phyloP scores from a whole-genome alignment of 805 yeast species.

The Pichia phayaonensis region DNA sequence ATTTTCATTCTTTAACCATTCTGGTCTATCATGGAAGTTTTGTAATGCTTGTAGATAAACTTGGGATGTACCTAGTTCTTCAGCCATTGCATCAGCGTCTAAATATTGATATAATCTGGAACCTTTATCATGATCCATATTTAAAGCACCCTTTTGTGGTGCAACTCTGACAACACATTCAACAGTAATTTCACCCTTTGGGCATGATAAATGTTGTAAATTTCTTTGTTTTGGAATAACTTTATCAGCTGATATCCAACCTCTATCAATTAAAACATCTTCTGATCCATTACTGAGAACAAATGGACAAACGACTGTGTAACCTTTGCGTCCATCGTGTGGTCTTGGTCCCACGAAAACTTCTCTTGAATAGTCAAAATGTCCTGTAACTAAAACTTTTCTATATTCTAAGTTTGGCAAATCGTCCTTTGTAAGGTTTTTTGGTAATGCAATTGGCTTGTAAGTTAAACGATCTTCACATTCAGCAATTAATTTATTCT shows the following conservation, averaged over 20 bases:
- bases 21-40: constrained; percentile 60
- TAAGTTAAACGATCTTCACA: constrained; percentile 77
- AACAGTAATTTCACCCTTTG: constrained; percentile 63
- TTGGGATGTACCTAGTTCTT: constrained; percentile 57
- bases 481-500: constrained; percentile 68
- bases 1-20: constrained; percentile 23
- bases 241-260: constrained; percentile 78
- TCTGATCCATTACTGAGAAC: constrained; percentile 66
- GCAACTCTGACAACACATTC: constrained; percentile 69
- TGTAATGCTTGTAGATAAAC: constrained; percentile 69
- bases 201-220: constrained; percentile 64
- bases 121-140: constrained; percentile 63
- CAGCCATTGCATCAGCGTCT: constrained; percentile 77
- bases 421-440: constrained; percentile 52
- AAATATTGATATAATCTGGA: constrained; percentile 68
- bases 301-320: constrained; percentile 74
- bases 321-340: constrained; percentile 68
- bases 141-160: constrained; percentile 51
- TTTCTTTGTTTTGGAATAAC: constrained; percentile 46
- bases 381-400: constrained; percentile 67
- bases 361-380: constrained; percentile 77
- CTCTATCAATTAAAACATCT: constrained; percentile 78
- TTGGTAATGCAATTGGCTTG: constrained; percentile 68
- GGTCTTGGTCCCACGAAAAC: constrained; percentile 88
- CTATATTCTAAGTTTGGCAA: constrained; percentile 73